Evolutionary conservation across 1,284 basidiomycete genomes (phyloP).

Genomic region (Vanrija humicola): DNA sequence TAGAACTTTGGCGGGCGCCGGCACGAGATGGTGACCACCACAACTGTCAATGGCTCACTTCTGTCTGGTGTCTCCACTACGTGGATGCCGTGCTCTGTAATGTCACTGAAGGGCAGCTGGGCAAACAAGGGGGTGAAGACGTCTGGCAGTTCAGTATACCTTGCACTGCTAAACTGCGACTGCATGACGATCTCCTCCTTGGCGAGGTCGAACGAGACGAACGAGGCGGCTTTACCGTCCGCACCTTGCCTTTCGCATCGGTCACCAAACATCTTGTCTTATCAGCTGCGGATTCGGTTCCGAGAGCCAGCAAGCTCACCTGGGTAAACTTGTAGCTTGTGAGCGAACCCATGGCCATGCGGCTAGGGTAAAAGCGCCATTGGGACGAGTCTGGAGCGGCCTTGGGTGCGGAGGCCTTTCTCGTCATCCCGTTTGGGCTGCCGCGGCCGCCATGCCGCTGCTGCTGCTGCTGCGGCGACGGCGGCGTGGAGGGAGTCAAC

Average conservation of each 20-base stretch:
- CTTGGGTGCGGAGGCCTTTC: not conserved
- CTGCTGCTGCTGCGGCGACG: too few relatives aligned
- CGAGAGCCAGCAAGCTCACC: not conserved
- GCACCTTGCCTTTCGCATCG: conserved; percentile 13
- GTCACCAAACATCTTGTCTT: conserved; percentile 26
- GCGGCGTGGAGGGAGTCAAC: too few relatives aligned
- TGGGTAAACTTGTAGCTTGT: not conserved
- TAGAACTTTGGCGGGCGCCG: conserved; percentile 41
- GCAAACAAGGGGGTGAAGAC: conserved; percentile 37
- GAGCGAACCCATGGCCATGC: conserved; percentile 1
- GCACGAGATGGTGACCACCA: conserved; percentile 34
- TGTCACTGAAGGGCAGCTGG: conserved; percentile 40
- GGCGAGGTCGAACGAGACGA: conserved; percentile 39
- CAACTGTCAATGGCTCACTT: conserved; percentile 1
- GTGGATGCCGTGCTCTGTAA: conserved; percentile 34
- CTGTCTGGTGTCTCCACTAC: conserved; percentile 11
- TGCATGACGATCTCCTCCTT: conserved; percentile 30
- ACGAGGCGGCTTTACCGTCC: conserved; percentile 21
- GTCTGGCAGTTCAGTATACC: conserved; percentile 13
- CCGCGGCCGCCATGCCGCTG: not conserved
- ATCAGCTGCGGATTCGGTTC: not conserved
- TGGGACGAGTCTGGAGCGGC: not conserved
- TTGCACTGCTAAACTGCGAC: conserved; percentile 8
- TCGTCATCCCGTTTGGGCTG: not conserved
- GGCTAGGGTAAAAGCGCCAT: conserved; percentile 4